Evolutionary conservation across 441 rosid genomes (phyloP).

Genomic region (Gossypium trilobum): DNA sequence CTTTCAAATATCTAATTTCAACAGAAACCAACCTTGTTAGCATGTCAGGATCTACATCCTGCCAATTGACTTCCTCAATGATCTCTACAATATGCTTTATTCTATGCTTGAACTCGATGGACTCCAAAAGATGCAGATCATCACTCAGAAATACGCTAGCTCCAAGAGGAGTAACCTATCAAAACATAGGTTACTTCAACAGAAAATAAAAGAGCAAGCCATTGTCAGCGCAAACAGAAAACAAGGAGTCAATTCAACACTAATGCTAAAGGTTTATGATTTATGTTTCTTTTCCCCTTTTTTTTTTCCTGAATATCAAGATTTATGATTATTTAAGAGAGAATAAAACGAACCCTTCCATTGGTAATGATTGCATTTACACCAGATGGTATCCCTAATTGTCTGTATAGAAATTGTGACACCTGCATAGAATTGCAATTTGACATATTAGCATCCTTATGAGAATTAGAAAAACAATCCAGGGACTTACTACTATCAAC

Average conservation of each 20-base stretch:
- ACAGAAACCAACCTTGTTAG: slow-evolving; percentile 63
- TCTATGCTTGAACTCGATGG: slow-evolving; percentile 74
- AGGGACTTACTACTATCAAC: not conserved
- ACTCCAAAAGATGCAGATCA: slow-evolving; percentile 79
- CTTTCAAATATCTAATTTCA: no score
- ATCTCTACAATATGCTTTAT: slow-evolving; percentile 69
- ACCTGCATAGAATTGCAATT: slow-evolving; percentile 42
- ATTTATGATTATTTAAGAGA: not conserved
- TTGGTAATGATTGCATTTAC: slow-evolving; percentile 74
- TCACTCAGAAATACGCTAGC: slow-evolving; percentile 65
- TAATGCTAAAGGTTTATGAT: not conserved
- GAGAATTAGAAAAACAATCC: slow-evolving; percentile 15
- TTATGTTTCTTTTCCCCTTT: no score
- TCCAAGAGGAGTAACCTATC: slow-evolving; percentile 63
- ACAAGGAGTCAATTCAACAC: not conserved
- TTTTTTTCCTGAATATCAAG: no score
- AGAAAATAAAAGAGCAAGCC: not conserved
- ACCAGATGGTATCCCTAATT: slow-evolving; percentile 59
- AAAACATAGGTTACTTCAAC: not conserved
- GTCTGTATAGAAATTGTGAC: slow-evolving; percentile 47
- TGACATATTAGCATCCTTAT: slow-evolving; percentile 14
- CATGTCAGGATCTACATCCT: slow-evolving; percentile 73
- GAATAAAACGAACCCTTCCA: slow-evolving; percentile 65
- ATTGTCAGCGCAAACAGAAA: not conserved
- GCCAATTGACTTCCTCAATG: slow-evolving; percentile 78